Evolutionary conservation across 2,329 filamentous ascomycete species (phyloP).

Genomic region (Stachybotrys chlorohalonatus): DNA sequence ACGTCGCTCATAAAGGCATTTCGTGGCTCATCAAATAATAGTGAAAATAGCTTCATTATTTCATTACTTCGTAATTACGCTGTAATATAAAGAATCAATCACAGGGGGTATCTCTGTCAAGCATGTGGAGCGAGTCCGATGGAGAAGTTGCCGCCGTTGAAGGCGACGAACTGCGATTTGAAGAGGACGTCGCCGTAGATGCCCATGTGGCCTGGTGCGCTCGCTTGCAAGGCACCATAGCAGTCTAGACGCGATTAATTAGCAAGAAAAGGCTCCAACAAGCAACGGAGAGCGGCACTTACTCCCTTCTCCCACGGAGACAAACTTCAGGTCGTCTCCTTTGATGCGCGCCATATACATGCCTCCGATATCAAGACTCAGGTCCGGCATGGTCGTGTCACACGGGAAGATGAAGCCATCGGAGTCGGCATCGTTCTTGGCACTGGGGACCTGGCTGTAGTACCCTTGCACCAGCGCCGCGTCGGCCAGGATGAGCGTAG

Average conservation of each 20-base stretch:
- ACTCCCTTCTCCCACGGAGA: slow-evolving; percentile 39
- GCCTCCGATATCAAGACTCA: slow-evolving; percentile 47
- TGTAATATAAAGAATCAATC: no score
- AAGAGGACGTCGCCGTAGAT: slow-evolving; percentile 57
- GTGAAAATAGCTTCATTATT: no score
- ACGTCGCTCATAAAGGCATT: no score
- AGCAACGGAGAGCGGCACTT: slow-evolving; percentile 18
- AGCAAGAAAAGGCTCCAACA: slow-evolving; percentile 1
- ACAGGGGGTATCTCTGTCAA: slow-evolving; percentile 3
- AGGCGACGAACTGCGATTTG: slow-evolving; percentile 51
- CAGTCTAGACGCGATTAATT: slow-evolving; percentile 32
- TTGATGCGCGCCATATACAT: slow-evolving; percentile 46
- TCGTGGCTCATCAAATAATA: no score
- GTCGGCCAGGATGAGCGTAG: slow-evolving; percentile 54
- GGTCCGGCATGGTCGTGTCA: slow-evolving; percentile 33
- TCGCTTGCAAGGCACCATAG: slow-evolving; percentile 60
- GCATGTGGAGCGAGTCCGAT: slow-evolving; percentile 36
- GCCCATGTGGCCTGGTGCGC: slow-evolving; percentile 39
- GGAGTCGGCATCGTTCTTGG: slow-evolving; percentile 24
- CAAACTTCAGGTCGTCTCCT: slow-evolving; percentile 45
- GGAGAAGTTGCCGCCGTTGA: slow-evolving; percentile 45
- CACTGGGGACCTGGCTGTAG: slow-evolving; percentile 37
- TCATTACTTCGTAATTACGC: no score
- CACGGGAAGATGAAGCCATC: slow-evolving; percentile 41
- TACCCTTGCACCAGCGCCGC: slow-evolving; percentile 38